phyloP scores from a whole-genome alignment of 305 asterid species.

The Petunia hybrid region DNA sequence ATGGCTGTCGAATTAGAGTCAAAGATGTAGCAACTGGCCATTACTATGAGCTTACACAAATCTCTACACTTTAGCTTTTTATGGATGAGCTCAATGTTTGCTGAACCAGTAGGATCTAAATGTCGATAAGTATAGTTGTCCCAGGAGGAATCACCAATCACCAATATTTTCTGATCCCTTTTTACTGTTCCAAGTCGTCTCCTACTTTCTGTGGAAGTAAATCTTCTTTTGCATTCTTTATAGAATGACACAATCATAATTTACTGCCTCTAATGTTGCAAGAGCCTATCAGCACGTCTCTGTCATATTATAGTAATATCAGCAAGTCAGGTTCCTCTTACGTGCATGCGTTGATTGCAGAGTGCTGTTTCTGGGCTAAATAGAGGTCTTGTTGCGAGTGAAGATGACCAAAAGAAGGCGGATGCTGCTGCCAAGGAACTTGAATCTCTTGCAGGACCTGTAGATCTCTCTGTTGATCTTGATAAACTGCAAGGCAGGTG shows the following conservation, averaged over 20 bases:
- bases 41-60: not conserved
- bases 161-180: not conserved
- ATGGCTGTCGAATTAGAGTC: not conserved
- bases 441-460: constrained; percentile 69
- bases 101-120: not conserved
- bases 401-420: constrained; percentile 78
- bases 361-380: constrained; percentile 90
- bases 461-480: constrained; percentile 62
- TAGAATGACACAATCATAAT: not conserved
- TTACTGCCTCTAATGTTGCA: not conserved
- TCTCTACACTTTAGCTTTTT: not conserved
- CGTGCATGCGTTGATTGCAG: constrained; percentile 46
- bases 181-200: not conserved
- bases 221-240: not conserved
- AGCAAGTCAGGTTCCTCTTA: constrained; percentile 15
- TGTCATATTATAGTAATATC: not conserved
- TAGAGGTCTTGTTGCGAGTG: constrained; percentile 93
- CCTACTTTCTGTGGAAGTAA: not conserved
- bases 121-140: not conserved
- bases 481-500: constrained; percentile 94
- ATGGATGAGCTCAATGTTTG: not conserved
- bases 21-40: not conserved
- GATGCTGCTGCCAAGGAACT: constrained; percentile 85
- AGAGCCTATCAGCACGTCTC: not conserved
- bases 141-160: too few relatives aligned